phyloP scores from a whole-genome alignment of 2,329 filamentous ascomycete genomes.

The Xylariaceae sp. region DNA sequence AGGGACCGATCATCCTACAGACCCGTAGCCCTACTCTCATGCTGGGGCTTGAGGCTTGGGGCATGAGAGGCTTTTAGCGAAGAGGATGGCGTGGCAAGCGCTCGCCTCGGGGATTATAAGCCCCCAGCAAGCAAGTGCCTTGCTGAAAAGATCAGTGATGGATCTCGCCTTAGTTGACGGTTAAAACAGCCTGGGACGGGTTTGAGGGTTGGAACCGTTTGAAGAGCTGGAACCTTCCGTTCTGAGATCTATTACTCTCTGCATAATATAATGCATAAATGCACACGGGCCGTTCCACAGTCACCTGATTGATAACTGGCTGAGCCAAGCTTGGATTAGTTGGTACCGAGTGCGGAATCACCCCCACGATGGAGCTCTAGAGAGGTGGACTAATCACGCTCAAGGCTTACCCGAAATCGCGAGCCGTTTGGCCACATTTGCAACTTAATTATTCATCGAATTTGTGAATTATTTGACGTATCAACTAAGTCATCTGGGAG shows the following conservation, averaged over 20 bases:
- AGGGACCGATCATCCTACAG: neutral
- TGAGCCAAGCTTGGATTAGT: neutral
- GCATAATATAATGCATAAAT: conserved; percentile 4
- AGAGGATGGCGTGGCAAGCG: neutral
- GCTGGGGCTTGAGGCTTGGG: neutral
- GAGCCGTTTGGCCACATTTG: neutral
- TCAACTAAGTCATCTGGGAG: no score
- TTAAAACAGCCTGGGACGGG: neutral
- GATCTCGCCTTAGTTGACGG: neutral
- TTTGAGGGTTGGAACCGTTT: neutral
- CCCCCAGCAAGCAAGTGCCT: neutral
- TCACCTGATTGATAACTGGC: conserved; percentile 5
- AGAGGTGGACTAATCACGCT: no score
- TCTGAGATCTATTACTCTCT: conserved; percentile 1
- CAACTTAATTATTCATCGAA: conserved; percentile 3
- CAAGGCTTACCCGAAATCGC: conserved; percentile 15
- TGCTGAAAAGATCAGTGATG: neutral
- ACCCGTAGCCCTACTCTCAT: neutral
- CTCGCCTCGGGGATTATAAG: no score
- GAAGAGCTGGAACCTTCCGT: neutral
- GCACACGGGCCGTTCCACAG: conserved; percentile 3
- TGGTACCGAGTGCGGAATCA: no score
- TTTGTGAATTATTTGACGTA: neutral
- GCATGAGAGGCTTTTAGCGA: neutral
- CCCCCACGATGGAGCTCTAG: no score